phyloP scores from a whole-genome alignment of 2,329 filamentous ascomycete genomes.

The Xylaria sp. region DNA sequence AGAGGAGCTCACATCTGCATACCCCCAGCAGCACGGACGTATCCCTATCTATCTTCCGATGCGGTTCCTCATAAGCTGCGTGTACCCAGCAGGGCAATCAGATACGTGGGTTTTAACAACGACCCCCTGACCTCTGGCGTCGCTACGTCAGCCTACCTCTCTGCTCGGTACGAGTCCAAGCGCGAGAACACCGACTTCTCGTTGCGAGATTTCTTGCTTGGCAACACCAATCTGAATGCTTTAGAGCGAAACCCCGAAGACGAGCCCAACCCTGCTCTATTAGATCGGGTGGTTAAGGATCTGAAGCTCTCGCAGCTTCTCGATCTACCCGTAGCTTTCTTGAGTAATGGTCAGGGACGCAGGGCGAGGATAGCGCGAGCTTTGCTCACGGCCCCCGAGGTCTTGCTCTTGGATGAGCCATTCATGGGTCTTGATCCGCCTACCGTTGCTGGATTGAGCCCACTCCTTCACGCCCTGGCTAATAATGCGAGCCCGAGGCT shows the following conservation, averaged over 20 bases:
- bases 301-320: conserved; percentile 76
- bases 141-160: conserved; percentile 81
- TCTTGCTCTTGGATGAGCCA: conserved; percentile 89
- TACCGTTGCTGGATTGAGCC: conserved; percentile 77
- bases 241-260: conserved; percentile 62
- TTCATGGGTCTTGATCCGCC: conserved; percentile 96
- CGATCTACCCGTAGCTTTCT: conserved; percentile 84
- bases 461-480: conserved; percentile 75
- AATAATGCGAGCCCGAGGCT: conserved; percentile 75
- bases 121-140: conserved; percentile 70
- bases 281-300: conserved; percentile 74
- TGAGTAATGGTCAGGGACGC: conserved; percentile 93
- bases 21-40: conserved; percentile 80
- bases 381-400: conserved; percentile 79
- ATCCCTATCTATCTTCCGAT: conserved; percentile 78
- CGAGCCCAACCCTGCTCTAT: conserved; percentile 59
- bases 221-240: conserved; percentile 85
- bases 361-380: conserved; percentile 89
- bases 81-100: conserved; percentile 75
- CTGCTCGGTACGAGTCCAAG: conserved; percentile 88
- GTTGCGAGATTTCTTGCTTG: conserved; percentile 81
- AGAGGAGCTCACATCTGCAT: conserved; percentile 79
- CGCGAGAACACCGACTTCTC: conserved; percentile 90
- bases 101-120: conserved; percentile 90
- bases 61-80: conserved; percentile 67